Conservation (phyloP, 257 asterid genomes). For the Linaria vulgaris region DNA sequence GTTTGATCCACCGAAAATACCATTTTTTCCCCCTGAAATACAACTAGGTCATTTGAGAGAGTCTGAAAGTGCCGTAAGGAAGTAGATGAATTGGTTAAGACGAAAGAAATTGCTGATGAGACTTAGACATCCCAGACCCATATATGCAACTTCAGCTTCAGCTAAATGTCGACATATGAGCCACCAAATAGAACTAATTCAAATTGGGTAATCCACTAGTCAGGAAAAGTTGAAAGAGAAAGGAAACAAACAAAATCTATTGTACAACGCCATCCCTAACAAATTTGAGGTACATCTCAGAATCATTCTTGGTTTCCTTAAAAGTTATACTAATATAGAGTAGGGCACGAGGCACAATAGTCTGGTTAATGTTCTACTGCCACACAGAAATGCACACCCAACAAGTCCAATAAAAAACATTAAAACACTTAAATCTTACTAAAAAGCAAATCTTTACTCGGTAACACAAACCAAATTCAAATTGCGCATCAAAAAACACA, state of each 20-base stretch:
- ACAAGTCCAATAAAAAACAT: constrained; percentile 6
- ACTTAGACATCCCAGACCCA: background rate
- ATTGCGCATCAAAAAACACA: too few species aligned
- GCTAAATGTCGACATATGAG: too few species aligned
- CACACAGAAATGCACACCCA: background rate
- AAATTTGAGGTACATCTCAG: background rate
- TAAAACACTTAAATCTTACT: background rate
- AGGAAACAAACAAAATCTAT: too few species aligned
- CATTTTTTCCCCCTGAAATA: background rate
- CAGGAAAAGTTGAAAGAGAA: too few species aligned
- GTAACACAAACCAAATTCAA: background rate
- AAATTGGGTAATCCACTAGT: too few species aligned
- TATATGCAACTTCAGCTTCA: too few species aligned
- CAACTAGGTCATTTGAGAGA: background rate
- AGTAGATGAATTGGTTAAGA: background rate
- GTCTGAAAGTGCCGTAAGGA: background rate
- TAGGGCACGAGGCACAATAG: background rate
- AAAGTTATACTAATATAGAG: background rate
- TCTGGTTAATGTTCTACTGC: constrained; percentile 1
- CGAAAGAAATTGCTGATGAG: constrained; percentile 1
- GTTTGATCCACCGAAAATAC: constrained; percentile 9
- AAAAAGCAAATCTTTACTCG: background rate
- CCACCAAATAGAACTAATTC: too few species aligned
- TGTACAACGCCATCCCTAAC: background rate
- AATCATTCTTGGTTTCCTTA: constrained; percentile 8